Conservation (phyloP, 1,284 basidiomycete species). For the Irpex sp. region DNA sequence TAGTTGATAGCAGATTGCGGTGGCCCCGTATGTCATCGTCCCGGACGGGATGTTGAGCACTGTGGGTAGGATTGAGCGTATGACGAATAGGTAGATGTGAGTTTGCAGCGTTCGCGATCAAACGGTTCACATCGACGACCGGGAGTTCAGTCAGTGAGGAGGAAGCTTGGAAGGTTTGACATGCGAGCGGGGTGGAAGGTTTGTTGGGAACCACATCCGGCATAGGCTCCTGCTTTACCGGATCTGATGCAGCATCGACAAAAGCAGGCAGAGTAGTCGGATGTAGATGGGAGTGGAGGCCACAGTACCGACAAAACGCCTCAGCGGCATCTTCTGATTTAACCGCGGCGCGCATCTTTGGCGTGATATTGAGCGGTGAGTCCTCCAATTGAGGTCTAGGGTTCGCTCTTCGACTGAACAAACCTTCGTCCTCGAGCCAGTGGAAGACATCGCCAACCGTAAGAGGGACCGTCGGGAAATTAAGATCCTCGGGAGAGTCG, state of each 20-base stretch:
- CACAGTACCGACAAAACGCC: constrained; percentile 9
- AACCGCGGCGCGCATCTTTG: not conserved
- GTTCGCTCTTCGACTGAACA: constrained; percentile 35
- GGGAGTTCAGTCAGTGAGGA: constrained; percentile 15
- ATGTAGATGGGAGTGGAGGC: constrained; percentile 9
- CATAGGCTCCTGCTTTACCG: constrained; percentile 8
- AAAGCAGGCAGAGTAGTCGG: not conserved
- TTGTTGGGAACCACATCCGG: not conserved
- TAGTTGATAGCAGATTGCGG: constrained; percentile 18
- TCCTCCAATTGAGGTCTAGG: not conserved
- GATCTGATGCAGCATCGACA: not conserved
- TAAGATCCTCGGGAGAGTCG: constrained; percentile 17
- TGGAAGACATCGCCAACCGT: constrained; percentile 53
- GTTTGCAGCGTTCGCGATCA: constrained; percentile 5
- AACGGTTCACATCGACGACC: constrained; percentile 20
- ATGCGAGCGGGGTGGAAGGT: not conserved
- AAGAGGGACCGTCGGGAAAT: constrained; percentile 28
- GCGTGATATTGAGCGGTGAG: not conserved
- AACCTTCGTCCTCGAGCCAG: constrained; percentile 53
- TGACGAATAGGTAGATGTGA: not conserved
- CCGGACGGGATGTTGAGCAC: not conserved
- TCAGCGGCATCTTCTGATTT: constrained; percentile 1
- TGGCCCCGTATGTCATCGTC: not conserved
- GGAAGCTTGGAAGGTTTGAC: not conserved
- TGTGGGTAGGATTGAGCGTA: not conserved